Base-by-base conservation (phyloP, 2,329 filamentous ascomycete genomes). In the Zalaria obscura region DNA sequence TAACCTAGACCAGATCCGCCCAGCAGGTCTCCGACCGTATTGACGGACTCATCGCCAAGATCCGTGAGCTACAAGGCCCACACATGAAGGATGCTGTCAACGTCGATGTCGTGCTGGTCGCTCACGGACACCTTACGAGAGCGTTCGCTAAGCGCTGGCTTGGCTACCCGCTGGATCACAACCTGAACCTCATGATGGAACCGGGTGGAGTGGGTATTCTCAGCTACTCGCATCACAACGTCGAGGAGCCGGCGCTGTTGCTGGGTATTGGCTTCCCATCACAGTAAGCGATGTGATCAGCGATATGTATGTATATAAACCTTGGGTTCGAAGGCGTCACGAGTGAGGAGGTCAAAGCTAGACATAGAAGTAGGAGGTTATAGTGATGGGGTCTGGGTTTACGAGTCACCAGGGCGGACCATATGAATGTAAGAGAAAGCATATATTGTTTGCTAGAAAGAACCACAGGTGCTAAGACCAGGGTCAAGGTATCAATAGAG, bases 71-170 rank as follows among this genome's bases (percentile, higher is more conserved):
- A 25, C 67, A 57, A 40, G 65, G 68, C 42, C 47, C 48, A 1
- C 69, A 72, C 50, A 56, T 63, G 11, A 65, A 62, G 9, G 57
- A 53, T 5, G 48, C 48, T 26, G 52, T 56, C 5, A 74, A 65
- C 26, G 65, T 73, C 10, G 83, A 89, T 59, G 76, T 89, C n/a
- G 60, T 89, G 25, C 69, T 94, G 38, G 85, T 95, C 4, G 88
- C 85, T 25, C 88, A 95, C 57, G 88, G 88, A 0, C 88, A 94
- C 63, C 88, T 94, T 43, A 66, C 94, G 40, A 72, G 88, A 11
- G 84, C 85, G 0, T 86, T 95, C 58, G 87, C 88, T 4, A 84
- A 89, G 70, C 72, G 87, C 28, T 95, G 88, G 88, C 72, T 79
- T 0, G 76, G 78, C 0, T 82, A 82, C 64, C 69, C 74, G 7